Conservation (phyloP, 1,284 basidiomycete species). For the Fomes fomentarius region DNA sequence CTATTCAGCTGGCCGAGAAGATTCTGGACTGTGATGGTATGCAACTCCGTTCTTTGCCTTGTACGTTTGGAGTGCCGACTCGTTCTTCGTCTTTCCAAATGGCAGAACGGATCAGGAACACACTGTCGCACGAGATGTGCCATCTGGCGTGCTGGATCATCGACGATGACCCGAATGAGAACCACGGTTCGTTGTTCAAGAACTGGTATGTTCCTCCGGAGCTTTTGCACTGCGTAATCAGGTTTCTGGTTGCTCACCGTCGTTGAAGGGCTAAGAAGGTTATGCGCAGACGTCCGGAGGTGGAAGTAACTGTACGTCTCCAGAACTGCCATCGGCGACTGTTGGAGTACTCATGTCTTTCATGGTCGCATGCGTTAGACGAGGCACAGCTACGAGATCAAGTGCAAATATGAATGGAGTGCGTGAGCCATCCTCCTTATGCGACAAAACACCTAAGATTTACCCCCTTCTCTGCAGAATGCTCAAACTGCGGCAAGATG, state of each 20-base stretch:
- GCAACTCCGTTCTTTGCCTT: constrained; percentile 1
- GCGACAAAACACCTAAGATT: no score
- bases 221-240: background rate
- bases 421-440: constrained; percentile 33
- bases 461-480: constrained; percentile 45
- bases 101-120: constrained; percentile 77
- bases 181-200: constrained; percentile 72
- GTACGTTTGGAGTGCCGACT: background rate
- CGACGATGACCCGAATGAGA: constrained; percentile 63
- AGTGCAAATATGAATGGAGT: constrained; percentile 81
- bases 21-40: constrained; percentile 75
- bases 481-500: constrained; percentile 68
- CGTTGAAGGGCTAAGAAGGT: constrained; percentile 62
- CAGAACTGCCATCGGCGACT: background rate
- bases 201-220: constrained; percentile 68
- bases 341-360: background rate
- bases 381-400: constrained; percentile 76
- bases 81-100: background rate
- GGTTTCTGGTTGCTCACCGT: background rate
- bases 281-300: constrained; percentile 63
- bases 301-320: constrained; percentile 67
- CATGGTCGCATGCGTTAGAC: constrained; percentile 50
- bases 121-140: constrained; percentile 87
- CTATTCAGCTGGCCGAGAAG: constrained; percentile 79
- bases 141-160: constrained; percentile 86